Evolutionary conservation across 2,329 filamentous ascomycete genomes (phyloP), one percentile per base, ranked within the genome.

Genomic region (Fusarium begoniae): DNA sequence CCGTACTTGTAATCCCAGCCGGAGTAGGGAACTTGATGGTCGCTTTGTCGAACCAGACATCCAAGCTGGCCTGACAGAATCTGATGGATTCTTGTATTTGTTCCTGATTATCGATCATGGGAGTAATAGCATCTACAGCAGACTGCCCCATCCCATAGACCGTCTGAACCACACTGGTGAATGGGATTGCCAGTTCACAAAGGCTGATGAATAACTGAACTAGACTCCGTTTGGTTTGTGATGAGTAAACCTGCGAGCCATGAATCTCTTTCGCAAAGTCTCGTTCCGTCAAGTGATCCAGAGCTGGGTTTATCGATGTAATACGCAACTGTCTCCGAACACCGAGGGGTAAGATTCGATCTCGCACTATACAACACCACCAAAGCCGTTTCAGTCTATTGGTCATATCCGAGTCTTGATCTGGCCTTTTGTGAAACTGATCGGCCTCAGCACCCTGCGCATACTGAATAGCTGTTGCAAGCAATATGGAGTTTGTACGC

Each of bases 11-110:
- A 3, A 72, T 70, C 4, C 67, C 59, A 6, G 63, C 68, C 2
- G 63, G 63, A 2, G 59, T 70, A 8, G 70, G 70, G n/a, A 72
- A 72, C 3, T 32, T 24, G 20, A 56, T 58, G 0, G 22, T 55
- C 1, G 70, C 70, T 5, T 38, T 70, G 2, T 70, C 67, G 4
- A 59, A 63, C 70, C 67, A 72, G 8, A 50, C 28, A 2, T 72
- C 41, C 1, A 72, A 18, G 1, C 28, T 28, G 6, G 18, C 8
- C 35, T 72, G 56, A 3, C 51, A 55, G 1, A 41, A 55, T 6
- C 4, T 13, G 6, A 55, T 41, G 1, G 35, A 41, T 3, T n/a
- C 11, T 14, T n/a, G 1, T 2, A 41, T 30, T 0, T 40, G 20
- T 1, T n/a, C 12, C 2, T 18, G 24, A 8, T 55, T 8, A 2